Conservation (phyloP, 208 protist genomes). For the Leptomonas pyrrhocoris region DNA sequence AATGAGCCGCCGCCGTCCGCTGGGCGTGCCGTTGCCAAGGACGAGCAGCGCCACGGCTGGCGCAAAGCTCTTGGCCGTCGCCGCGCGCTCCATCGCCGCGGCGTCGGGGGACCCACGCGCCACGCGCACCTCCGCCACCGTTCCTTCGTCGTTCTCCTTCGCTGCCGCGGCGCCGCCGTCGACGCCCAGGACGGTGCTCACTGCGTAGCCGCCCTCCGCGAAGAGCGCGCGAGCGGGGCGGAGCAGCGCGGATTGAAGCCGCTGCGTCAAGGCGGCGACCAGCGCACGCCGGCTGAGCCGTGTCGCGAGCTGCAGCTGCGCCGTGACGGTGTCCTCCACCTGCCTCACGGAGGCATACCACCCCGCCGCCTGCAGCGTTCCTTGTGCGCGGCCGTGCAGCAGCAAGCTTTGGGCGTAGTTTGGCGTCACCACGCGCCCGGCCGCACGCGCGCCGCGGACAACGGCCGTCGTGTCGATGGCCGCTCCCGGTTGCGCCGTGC, state of each 20-base stretch:
- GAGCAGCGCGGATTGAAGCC: slow-evolving; percentile 25
- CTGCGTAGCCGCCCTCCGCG: slow-evolving; percentile 18
- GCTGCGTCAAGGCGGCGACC: slow-evolving; percentile 15
- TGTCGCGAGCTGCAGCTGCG: slow-evolving; percentile 40
- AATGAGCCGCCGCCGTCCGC: slow-evolving; percentile 51
- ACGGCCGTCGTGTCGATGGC: slow-evolving; percentile 1
- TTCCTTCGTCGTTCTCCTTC: slow-evolving; percentile 2
- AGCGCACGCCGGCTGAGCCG: slow-evolving; percentile 26
- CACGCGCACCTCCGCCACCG: slow-evolving; percentile 12
- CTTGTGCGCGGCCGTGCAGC: slow-evolving; percentile 62
- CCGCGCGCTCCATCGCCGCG: slow-evolving; percentile 14
- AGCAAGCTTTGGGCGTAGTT: slow-evolving; percentile 69
- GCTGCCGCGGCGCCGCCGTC: neutral
- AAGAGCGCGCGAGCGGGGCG: slow-evolving; percentile 28
- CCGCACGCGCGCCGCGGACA: slow-evolving; percentile 16
- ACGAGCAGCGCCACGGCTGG: slow-evolving; percentile 56
- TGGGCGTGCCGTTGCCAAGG: slow-evolving; percentile 35
- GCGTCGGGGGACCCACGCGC: neutral
- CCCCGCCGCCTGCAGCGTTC: slow-evolving; percentile 53
- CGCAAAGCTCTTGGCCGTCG: slow-evolving; percentile 43
- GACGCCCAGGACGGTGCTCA: neutral
- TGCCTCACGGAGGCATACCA: slow-evolving; percentile 31
- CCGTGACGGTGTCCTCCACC: slow-evolving; percentile 44
- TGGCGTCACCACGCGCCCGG: slow-evolving; percentile 25
- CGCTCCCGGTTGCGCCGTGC: neutral